phyloP scores from a whole-genome alignment of 108 stramenopile genomes.

The Skeletonema tropicum region DNA sequence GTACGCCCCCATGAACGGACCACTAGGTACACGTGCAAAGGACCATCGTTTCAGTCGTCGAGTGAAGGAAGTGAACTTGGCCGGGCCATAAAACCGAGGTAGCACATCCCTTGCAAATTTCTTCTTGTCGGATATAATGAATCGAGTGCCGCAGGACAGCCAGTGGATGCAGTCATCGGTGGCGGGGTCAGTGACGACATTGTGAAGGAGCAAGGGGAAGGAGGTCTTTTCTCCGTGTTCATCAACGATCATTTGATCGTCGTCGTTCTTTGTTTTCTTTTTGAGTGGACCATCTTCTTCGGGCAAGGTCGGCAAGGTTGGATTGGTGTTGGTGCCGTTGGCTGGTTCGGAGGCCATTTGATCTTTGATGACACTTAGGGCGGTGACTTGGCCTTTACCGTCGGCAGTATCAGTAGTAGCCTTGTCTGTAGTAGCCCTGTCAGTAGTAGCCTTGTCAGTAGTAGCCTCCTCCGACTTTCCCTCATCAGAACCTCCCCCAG shows the following conservation, averaged over 20 bases:
- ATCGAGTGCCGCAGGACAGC: conserved; percentile 64
- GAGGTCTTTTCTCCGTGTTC: conserved; percentile 34
- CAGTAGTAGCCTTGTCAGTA: no score
- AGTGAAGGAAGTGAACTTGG: conserved; percentile 77
- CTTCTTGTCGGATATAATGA: conserved; percentile 72
- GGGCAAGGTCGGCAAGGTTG: background rate
- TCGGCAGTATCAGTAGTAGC: background rate
- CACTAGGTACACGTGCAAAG: conserved; percentile 55
- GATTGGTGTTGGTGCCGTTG: background rate
- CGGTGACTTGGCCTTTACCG: background rate
- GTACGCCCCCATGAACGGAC: conserved; percentile 65
- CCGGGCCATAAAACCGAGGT: conserved; percentile 56
- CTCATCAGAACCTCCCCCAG: no score
- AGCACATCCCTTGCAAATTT: conserved; percentile 59
- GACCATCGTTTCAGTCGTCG: conserved; percentile 68
- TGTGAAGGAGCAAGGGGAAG: conserved; percentile 43
- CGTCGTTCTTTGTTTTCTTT: conserved; percentile 1
- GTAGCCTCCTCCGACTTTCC: background rate
- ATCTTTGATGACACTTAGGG: background rate
- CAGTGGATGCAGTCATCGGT: conserved; percentile 51
- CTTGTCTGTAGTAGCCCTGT: background rate
- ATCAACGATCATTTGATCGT: conserved; percentile 1
- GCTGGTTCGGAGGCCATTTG: background rate
- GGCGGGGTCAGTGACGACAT: conserved; percentile 38
- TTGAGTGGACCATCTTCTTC: background rate